Evolutionary conservation across 306 rosid species (phyloP).

Genomic region (Albizia julibrissin): DNA sequence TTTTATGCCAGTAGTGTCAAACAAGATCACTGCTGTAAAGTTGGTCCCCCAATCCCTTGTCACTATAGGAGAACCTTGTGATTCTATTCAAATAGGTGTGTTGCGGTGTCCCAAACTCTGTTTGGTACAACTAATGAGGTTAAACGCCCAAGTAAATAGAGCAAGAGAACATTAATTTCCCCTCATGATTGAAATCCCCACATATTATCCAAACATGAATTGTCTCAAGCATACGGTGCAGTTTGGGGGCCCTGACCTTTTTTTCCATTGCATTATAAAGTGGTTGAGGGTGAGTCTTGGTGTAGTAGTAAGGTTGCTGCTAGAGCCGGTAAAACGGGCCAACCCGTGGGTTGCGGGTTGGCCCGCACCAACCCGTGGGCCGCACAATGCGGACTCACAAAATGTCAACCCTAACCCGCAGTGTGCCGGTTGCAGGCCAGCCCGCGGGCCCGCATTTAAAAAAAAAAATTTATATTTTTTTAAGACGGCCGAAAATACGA

Average conservation of each 20-base stretch:
- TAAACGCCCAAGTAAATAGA: background rate
- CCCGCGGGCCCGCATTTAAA: no score
- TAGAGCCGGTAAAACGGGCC: no score
- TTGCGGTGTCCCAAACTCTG: background rate
- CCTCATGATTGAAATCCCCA: background rate
- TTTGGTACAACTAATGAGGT: background rate
- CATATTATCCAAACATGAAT: background rate
- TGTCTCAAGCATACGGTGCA: background rate
- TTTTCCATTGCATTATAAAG: background rate
- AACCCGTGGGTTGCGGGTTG: no score
- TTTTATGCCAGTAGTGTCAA: background rate
- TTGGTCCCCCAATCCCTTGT: background rate
- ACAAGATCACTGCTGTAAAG: background rate
- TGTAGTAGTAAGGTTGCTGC: no score
- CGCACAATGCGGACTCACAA: no score
- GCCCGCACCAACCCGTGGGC: no score
- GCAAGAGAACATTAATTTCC: background rate
- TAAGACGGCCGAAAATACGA: no score
- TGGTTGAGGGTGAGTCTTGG: background rate
- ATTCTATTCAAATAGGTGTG: background rate
- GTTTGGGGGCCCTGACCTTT: background rate
- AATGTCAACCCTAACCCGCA: no score
- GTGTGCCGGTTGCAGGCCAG: no score
- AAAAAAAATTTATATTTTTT: no score
- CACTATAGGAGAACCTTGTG: background rate